A percentile compares a stretch with the other conserved stretches of the same genome.
These are phyloP conservation scores for Hortiboletus flavorubellus DNA, from an alignment of 768 basidiomycete genomes.

Conservation along the genomic window DNA sequence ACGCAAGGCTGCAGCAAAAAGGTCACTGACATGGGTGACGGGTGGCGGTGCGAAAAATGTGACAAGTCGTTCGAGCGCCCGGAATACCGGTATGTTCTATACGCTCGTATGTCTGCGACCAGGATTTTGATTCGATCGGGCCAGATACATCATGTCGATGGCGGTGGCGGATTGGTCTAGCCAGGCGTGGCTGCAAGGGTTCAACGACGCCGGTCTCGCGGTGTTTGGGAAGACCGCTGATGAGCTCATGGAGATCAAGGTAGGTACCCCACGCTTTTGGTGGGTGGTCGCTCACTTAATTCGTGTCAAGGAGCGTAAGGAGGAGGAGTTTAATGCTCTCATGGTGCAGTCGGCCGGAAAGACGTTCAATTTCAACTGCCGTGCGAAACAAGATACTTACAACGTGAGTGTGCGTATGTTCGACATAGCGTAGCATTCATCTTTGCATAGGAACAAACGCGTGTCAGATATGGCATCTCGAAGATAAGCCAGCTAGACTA, in stretches of 20 bases:
- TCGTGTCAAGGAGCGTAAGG: constrained; percentile 52
- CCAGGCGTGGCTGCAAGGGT: constrained; percentile 90
- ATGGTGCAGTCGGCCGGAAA: constrained; percentile 65
- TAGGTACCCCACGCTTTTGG: constrained; percentile 19
- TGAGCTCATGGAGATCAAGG: constrained; percentile 73
- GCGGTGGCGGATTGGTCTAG: constrained; percentile 88
- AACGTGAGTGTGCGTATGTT: constrained; percentile 50
- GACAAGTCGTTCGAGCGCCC: constrained; percentile 66
- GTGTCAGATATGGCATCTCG: constrained; percentile 81
- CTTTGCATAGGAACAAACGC: constrained; percentile 61
- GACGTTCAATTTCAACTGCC: constrained; percentile 78
- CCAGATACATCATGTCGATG: constrained; percentile 77
- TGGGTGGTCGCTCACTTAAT: not conserved
- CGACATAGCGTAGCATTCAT: not conserved
- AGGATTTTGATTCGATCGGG: not conserved
- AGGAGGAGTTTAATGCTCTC: constrained; percentile 52
- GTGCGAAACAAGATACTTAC: constrained; percentile 84
- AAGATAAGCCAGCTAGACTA: constrained; percentile 66
- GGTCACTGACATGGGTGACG: constrained; percentile 60
- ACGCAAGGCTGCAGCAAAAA: constrained; percentile 85
- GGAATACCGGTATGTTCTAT: constrained; percentile 65
- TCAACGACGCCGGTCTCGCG: constrained; percentile 84
- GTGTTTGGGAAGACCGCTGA: constrained; percentile 80
- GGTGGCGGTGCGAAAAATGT: constrained; percentile 96
- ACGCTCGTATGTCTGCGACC: not conserved